These are phyloP conservation scores for Fimicolochytrium jonesii DNA, from an alignment of 192 early-diverging fungal genomes.

Conservation along the genomic window DNA sequence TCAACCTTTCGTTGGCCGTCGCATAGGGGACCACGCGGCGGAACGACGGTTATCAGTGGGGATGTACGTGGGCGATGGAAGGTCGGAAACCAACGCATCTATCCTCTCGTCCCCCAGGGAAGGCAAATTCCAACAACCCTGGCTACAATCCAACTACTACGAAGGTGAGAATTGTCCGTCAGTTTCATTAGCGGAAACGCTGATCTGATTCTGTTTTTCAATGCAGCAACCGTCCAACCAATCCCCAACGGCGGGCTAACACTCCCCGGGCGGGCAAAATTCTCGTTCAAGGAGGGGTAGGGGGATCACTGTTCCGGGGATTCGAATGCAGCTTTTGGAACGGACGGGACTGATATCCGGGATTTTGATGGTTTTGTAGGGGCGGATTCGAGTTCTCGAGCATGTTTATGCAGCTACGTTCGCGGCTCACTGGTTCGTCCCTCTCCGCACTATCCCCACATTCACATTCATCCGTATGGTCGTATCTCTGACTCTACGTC, in stretches of 20 bases:
- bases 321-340: no score
- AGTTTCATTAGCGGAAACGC: no score
- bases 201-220: no score
- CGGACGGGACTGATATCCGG: no score
- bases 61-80: no score
- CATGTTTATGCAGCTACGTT: constrained; percentile 29
- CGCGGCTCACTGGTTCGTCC: constrained; percentile 16
- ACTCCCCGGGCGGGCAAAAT: constrained; percentile 33
- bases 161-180: no score
- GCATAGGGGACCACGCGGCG: no score
- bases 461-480: background rate
- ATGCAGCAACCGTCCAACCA: constrained; percentile 21
- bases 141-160: constrained; percentile 53
- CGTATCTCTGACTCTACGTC: background rate
- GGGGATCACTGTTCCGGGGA: no score
- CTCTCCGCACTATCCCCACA: background rate
- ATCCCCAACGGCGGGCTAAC: constrained; percentile 46
- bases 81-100: no score
- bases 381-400: constrained; percentile 53
- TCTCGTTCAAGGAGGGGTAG: constrained; percentile 48
- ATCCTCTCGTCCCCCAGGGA: constrained; percentile 19
- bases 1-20: no score
- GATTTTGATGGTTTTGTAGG: background rate
- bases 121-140: constrained; percentile 48
- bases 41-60: no score